phyloP scores from a whole-genome alignment of 495 filamentous ascomycete genomes.

The Tuber brumale region DNA sequence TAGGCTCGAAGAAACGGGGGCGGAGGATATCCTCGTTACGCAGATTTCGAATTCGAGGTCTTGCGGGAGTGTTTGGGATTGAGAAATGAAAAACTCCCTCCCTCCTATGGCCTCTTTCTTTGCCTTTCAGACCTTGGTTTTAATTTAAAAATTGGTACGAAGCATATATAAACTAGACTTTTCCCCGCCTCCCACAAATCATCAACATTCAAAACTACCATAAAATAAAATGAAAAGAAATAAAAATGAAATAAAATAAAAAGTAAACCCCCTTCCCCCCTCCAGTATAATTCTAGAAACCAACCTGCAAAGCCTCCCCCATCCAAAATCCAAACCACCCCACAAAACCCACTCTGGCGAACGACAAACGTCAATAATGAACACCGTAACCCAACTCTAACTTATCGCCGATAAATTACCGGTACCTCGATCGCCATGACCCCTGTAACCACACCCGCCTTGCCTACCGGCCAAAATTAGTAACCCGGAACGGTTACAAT shows the following conservation, averaged over 20 bases:
- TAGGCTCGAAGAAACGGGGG: conserved; percentile 64
- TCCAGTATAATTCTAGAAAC: neutral
- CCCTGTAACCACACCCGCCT: conserved; percentile 13
- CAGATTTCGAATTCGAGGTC: conserved; percentile 71
- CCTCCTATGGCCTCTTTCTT: neutral
- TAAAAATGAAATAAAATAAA: neutral
- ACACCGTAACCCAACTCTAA: conserved; percentile 1
- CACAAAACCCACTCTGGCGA: conserved; percentile 11
- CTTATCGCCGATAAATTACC: conserved; percentile 3
- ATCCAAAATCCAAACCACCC: conserved; percentile 34
- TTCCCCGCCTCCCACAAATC: neutral
- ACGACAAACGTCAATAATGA: neutral
- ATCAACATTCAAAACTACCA: neutral
- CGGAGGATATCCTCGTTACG: conserved; percentile 79
- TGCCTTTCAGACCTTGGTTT: neutral
- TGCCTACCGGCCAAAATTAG: conserved; percentile 8
- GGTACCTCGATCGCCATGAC: neutral
- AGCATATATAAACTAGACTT: neutral
- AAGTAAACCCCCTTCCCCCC: neutral
- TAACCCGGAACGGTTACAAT: conserved; percentile 1
- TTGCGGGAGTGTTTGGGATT: neutral
- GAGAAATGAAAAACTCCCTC: neutral
- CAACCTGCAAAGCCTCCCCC: neutral
- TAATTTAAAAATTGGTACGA: neutral
- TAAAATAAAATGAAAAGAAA: neutral